A percentile compares a stretch with the other conserved stretches of the same genome.
These are phyloP conservation scores for Rheum nobile DNA, from an alignment of 148 eudicot species.

Conservation along the genomic window DNA sequence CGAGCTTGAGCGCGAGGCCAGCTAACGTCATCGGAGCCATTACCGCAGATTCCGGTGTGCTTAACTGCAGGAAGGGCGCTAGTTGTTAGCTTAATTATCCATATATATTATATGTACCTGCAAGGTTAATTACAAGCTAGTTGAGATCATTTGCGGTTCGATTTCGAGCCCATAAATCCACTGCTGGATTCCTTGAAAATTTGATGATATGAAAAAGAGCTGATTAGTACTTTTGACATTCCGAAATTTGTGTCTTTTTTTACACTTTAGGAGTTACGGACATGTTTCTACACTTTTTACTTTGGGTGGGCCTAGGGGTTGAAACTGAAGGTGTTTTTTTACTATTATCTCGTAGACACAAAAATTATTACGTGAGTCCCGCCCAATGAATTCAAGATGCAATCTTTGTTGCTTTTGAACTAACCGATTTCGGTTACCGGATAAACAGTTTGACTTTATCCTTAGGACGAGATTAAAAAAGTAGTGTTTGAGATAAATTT, in stretches of 20 bases:
- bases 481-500: no score
- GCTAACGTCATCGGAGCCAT: constrained; percentile 37
- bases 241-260: background rate
- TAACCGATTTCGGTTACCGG: no score
- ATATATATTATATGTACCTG: background rate
- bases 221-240: background rate
- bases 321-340: background rate
- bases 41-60: constrained; percentile 40
- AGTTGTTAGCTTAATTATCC: constrained; percentile 20
- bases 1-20: constrained; percentile 60
- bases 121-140: background rate
- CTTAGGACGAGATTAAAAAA: no score
- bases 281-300: background rate
- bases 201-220: background rate
- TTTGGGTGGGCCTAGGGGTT: background rate
- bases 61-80: constrained; percentile 48
- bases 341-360: background rate
- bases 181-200: background rate
- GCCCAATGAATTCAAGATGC: background rate
- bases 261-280: background rate
- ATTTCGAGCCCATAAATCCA: background rate
- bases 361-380: background rate
- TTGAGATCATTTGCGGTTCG: background rate
- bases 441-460: background rate
- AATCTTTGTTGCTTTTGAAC: background rate